Evolutionary conservation across 352 stramenopile genomes (phyloP), one percentile per base, ranked within the genome.

Genomic region (Phytophthora europaea): DNA sequence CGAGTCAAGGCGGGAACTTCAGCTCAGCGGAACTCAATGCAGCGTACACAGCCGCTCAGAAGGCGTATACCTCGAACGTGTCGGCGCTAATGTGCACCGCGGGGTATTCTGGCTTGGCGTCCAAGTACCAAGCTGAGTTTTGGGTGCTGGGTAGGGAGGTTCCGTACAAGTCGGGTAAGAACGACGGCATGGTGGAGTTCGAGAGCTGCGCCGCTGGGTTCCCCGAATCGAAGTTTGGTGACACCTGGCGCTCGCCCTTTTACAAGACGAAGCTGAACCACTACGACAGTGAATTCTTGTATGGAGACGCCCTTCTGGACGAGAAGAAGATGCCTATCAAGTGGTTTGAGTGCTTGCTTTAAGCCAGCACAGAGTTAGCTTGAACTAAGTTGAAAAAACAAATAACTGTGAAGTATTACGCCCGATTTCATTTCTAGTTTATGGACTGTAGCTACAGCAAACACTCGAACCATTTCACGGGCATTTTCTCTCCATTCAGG

Each of bases 181-280:
- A 81, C 48, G 73, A 78, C 16, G 73, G 73, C 13, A 74, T 80
- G 50, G 69, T 90, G n/a, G 81, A 87, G 52, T 87, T 75, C 50
- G 59, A 78, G 6, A 88, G 81, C 61, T 90, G 83, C 55, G 47
- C 58, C 6, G 78, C 34, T 9, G 80, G 72, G 0, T 65, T 87
- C 2, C 26, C 72, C 0, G 48, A 51, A 3, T 67, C 63, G 13
- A 77, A 77, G n/a, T 88, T 85, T 43, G 55, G 69, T 45, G 67
- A 74, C 31, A 67, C 43, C 12, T 90, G 83, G 71, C 54, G 28
- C 1, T 77, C 61, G 12, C 56, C 20, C 6, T 84, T 86, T 68
- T 91, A 91, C 61, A 59, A 79, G 60, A 82, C 80, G 8, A 78
- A 78, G 53, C 50, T 90, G n/a, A 91, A 90, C 60, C 82, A 91